These are phyloP conservation scores for Colletotrichum scovillei DNA, from an alignment of 2,329 filamentous ascomycete genomes.

Conservation along the genomic window DNA sequence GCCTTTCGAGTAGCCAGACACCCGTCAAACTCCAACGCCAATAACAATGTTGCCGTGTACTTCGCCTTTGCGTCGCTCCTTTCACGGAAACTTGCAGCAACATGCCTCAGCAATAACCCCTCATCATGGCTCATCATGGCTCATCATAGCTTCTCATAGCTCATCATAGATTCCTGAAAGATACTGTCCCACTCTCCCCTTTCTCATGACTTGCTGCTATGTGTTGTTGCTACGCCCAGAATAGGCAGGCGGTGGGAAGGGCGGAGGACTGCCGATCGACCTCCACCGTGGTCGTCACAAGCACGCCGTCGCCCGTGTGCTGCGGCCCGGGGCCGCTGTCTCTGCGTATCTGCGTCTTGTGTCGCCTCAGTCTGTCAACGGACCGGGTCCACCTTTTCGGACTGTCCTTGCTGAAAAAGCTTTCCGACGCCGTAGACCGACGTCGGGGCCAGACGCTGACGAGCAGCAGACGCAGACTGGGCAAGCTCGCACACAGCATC, in stretches of 20 bases:
- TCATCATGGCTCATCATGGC: too few relatives aligned
- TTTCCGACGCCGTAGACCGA: neutral
- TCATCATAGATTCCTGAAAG: too few relatives aligned
- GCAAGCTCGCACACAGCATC: constrained; percentile 7
- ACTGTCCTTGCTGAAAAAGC: neutral
- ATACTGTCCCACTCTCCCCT: too few relatives aligned
- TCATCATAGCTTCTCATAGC: too few relatives aligned
- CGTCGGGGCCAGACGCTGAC: neutral
- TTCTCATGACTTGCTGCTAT: too few relatives aligned
- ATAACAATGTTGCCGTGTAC: too few relatives aligned
- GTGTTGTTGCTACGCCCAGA: neutral
- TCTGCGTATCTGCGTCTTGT: neutral
- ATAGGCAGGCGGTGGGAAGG: constrained; percentile 2
- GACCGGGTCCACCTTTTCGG: neutral
- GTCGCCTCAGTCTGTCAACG: neutral
- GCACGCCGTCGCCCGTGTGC: neutral
- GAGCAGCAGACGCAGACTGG: neutral
- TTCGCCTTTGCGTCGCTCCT: too few relatives aligned
- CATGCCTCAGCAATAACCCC: too few relatives aligned
- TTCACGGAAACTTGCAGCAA: too few relatives aligned
- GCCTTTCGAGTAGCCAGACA: too few relatives aligned
- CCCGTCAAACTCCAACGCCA: too few relatives aligned
- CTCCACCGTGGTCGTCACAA: constrained; percentile 6
- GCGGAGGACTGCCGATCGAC: neutral
- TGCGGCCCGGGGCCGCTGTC: neutral